Conservation (phyloP, 2,329 filamentous ascomycete species). For the Phialophora macrospora region DNA sequence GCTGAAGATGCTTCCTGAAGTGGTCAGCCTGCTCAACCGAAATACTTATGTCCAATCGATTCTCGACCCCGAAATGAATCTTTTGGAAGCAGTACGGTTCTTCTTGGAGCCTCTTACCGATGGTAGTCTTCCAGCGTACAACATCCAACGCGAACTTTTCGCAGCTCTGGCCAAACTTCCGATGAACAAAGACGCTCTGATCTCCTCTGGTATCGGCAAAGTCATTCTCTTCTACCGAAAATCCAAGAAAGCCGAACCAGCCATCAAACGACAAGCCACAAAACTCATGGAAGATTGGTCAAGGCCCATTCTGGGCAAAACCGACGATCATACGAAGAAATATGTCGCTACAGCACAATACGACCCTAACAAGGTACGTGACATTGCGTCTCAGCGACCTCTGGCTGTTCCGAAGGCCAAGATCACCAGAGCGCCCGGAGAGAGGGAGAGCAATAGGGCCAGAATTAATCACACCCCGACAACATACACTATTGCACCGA, state of each 20-base stretch:
- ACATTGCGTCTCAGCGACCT: constrained; percentile 41
- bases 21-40: constrained; percentile 84
- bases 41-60: constrained; percentile 81
- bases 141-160: constrained; percentile 95
- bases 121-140: constrained; percentile 91
- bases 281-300: constrained; percentile 95
- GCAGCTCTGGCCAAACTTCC: constrained; percentile 77
- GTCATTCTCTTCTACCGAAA: constrained; percentile 97
- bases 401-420: constrained; percentile 54
- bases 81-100: constrained; percentile 92
- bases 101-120: constrained; percentile 96
- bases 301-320: constrained; percentile 87
- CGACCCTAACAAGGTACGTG: constrained; percentile 54
- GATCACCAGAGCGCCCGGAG: constrained; percentile 35
- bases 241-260: constrained; percentile 83
- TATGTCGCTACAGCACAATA: constrained; percentile 63
- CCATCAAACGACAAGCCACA: constrained; percentile 93
- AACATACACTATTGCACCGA: constrained; percentile 66
- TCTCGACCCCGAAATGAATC: constrained; percentile 92
- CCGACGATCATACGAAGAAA: constrained; percentile 91
- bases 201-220: constrained; percentile 93
- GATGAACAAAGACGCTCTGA: constrained; percentile 86
- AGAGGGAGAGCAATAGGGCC: constrained; percentile 57
- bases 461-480: constrained; percentile 63
- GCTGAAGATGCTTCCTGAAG: constrained; percentile 89